These are phyloP conservation scores for Amoebophrya sp. DNA, from an alignment of 169 alveolate species.

Conservation along the genomic window DNA sequence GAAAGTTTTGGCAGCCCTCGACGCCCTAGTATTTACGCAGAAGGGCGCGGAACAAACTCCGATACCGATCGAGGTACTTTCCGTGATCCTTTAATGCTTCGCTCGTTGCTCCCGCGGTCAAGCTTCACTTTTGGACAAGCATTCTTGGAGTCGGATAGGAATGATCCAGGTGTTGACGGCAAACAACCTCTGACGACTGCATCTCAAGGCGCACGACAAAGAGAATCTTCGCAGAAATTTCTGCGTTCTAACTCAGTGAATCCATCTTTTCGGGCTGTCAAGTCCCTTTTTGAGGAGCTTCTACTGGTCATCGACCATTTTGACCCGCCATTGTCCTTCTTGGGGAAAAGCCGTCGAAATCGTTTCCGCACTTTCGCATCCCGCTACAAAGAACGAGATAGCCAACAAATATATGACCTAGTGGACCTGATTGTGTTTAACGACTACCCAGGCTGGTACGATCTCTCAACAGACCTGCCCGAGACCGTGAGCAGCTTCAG, in stretches of 20 bases:
- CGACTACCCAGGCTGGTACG: conserved; percentile 26
- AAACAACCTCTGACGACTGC: neutral
- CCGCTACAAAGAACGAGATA: neutral
- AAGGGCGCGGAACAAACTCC: no score
- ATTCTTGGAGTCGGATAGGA: no score
- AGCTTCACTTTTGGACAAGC: no score
- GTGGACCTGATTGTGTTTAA: neutral
- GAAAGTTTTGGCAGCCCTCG: neutral
- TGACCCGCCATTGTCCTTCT: neutral
- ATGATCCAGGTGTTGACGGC: neutral
- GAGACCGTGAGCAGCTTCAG: neutral
- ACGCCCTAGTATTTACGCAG: no score
- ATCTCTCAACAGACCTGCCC: neutral
- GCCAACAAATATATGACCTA: neutral
- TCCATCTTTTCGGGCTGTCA: neutral
- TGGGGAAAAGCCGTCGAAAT: neutral
- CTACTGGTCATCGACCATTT: neutral
- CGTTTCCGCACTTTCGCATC: neutral
- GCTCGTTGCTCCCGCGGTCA: neutral
- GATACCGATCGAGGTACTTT: no score
- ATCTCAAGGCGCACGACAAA: no score
- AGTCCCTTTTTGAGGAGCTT: neutral
- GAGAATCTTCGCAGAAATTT: neutral
- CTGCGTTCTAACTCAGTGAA: no score
- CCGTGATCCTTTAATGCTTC: neutral